Percentiles rank a stretch among this genome's conserved stretches.
phyloP scores from a whole-genome alignment of 2,329 filamentous ascomycete genomes.

The Ascochyta pisi region DNA sequence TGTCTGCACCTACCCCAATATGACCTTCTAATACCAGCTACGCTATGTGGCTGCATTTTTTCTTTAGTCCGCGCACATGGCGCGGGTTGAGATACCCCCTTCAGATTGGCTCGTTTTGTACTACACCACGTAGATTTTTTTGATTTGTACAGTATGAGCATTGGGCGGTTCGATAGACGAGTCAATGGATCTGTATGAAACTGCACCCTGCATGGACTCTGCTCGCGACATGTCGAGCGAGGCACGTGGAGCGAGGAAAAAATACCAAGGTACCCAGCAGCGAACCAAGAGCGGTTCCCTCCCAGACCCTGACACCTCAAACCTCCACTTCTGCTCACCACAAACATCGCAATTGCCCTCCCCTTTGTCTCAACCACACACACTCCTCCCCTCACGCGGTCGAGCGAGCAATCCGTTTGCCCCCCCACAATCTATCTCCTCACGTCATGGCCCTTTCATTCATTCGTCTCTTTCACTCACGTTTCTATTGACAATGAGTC shows the following conservation, averaged over 20 bases:
- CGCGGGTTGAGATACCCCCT: constrained; percentile 24
- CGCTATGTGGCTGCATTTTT: constrained; percentile 10
- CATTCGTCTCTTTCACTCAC: no score
- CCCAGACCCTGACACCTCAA: neutral
- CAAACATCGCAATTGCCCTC: neutral
- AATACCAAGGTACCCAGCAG: neutral
- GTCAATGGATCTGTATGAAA: constrained; percentile 32
- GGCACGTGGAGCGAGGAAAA: neutral
- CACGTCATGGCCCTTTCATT: no score
- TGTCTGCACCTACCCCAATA: constrained; percentile 26
- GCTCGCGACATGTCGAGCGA: neutral
- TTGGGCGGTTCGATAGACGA: constrained; percentile 25
- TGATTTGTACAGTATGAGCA: constrained; percentile 20
- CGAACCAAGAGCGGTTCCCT: neutral
- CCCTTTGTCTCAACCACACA: no score
- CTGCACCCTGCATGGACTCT: neutral
- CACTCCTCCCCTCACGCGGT: no score
- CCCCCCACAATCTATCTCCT: no score
- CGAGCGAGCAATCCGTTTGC: no score
- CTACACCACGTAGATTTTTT: constrained; percentile 19
- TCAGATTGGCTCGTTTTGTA: constrained; percentile 20
- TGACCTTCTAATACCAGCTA: constrained; percentile 33
- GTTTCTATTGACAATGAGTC: neutral
- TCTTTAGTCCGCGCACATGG: constrained; percentile 14
- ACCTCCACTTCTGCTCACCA: neutral